These are phyloP conservation scores for Golubevia pallescens DNA, from an alignment of 1,284 basidiomycete genomes.

Conservation along the genomic window DNA sequence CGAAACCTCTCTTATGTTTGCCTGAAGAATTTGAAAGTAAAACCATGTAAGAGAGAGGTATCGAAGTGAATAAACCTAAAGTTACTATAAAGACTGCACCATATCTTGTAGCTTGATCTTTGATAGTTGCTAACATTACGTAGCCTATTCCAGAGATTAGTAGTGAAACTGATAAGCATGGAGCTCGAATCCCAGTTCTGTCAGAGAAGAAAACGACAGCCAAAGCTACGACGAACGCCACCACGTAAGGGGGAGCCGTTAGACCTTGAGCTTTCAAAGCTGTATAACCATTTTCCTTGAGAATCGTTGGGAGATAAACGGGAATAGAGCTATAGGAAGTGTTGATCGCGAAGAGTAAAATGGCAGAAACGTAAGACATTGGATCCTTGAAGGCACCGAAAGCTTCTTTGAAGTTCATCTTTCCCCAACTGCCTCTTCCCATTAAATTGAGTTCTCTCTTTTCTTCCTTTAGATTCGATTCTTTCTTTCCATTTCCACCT, in stretches of 20 bases:
- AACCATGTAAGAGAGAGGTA: conserved; percentile 43
- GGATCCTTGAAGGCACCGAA: conserved; percentile 28
- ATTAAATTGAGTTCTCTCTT: too few species aligned
- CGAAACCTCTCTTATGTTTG: conserved; percentile 31
- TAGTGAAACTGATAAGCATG: conserved; percentile 18
- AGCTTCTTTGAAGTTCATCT: conserved; percentile 12
- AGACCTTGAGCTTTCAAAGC: conserved; percentile 29
- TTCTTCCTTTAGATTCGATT: too few species aligned
- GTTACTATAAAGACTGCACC: conserved; percentile 32
- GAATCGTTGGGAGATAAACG: conserved; percentile 40
- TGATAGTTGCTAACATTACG: conserved; percentile 28
- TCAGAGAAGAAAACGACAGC: conserved; percentile 20
- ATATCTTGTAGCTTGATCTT: conserved; percentile 24
- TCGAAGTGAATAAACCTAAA: conserved; percentile 34
- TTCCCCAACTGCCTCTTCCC: not conserved
- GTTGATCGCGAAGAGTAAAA: conserved; percentile 41
- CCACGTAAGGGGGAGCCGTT: conserved; percentile 33
- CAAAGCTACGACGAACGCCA: conserved; percentile 31
- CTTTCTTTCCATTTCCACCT: too few species aligned
- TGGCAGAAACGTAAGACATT: conserved; percentile 23
- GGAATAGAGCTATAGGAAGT: conserved; percentile 36
- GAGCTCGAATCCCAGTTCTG: conserved; percentile 24
- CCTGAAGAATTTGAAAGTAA: conserved; percentile 28
- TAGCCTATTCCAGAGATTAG: conserved; percentile 31
- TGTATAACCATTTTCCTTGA: conserved; percentile 30